Percentiles rank a stretch among this genome's conserved stretches.
These are phyloP conservation scores for Cystofilobasidium bisporidii DNA, from an alignment of 768 basidiomycete species.

Conservation along the genomic window DNA sequence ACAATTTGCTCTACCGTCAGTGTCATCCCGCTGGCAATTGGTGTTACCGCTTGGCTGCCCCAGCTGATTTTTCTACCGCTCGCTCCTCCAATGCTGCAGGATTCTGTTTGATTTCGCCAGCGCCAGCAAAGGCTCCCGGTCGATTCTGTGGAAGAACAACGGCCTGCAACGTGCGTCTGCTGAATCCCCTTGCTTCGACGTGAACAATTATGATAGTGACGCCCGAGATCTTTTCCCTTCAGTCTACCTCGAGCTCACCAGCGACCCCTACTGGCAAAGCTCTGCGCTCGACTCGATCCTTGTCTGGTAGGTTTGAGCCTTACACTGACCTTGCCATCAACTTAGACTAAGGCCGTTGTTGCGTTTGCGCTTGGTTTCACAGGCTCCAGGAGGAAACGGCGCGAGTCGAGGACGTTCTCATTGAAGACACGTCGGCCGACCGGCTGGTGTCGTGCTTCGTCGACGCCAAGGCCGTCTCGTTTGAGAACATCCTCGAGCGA, in stretches of 20 bases:
- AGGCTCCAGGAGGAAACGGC: constrained; percentile 95
- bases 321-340: too few relatives aligned
- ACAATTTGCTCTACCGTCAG: constrained; percentile 78
- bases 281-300: constrained; percentile 81
- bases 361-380: constrained; percentile 7
- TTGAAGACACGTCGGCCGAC: constrained; percentile 57
- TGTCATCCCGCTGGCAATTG: not conserved
- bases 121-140: constrained; percentile 85
- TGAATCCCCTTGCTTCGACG: too few relatives aligned
- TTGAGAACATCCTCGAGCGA: constrained; percentile 75
- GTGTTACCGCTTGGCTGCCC: too few relatives aligned
- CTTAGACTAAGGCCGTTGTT: too few relatives aligned
- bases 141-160: constrained; percentile 83
- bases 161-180: constrained; percentile 49
- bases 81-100: too few relatives aligned
- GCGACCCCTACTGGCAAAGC: constrained; percentile 52
- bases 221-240: not conserved
- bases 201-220: not conserved
- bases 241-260: constrained; percentile 40
- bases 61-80: not conserved
- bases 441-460: constrained; percentile 69
- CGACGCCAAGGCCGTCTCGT: constrained; percentile 54
- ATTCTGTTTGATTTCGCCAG: constrained; percentile 93
- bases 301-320: constrained; percentile 69
- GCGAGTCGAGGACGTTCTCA: constrained; percentile 78